Conservation (phyloP, 176 grass and related monocot species). For the Pharus latifolius region DNA sequence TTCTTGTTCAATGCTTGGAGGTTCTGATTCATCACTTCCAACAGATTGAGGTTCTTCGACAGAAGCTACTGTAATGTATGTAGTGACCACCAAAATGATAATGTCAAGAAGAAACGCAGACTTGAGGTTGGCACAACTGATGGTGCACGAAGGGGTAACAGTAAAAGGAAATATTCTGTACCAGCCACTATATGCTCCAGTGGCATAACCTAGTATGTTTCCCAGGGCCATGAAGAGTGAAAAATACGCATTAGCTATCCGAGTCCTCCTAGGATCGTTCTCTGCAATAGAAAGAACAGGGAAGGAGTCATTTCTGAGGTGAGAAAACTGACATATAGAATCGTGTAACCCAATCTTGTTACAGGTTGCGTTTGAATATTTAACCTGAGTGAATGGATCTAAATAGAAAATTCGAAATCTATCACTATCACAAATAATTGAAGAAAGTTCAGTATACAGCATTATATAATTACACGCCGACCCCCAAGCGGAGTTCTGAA, state of each 20-base stretch:
- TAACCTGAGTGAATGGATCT: neutral
- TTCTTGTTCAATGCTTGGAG: conserved; percentile 35
- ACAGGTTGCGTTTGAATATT: neutral
- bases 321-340: neutral
- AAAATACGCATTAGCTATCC: conserved; percentile 97
- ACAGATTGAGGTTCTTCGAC: conserved; percentile 42
- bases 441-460: neutral
- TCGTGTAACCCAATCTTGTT: neutral
- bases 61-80: conserved; percentile 51
- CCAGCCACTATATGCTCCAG: conserved; percentile 75
- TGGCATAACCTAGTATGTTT: conserved; percentile 82
- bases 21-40: conserved; percentile 24
- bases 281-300: conserved; percentile 36
- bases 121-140: conserved; percentile 91
- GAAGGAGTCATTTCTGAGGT: neutral
- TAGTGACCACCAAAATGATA: conserved; percentile 55
- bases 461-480: neutral
- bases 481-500: neutral
- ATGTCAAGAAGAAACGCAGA: conserved; percentile 79
- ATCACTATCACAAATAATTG: neutral
- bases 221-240: conserved; percentile 96
- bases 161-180: conserved; percentile 76
- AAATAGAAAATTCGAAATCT: conserved; percentile 1
- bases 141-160: conserved; percentile 49
- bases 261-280: conserved; percentile 70